A percentile compares a stretch with the other conserved stretches of the same genome.
Conservation (phyloP, 352 stramenopile species). For the Globisporangium orthogonon region DNA sequence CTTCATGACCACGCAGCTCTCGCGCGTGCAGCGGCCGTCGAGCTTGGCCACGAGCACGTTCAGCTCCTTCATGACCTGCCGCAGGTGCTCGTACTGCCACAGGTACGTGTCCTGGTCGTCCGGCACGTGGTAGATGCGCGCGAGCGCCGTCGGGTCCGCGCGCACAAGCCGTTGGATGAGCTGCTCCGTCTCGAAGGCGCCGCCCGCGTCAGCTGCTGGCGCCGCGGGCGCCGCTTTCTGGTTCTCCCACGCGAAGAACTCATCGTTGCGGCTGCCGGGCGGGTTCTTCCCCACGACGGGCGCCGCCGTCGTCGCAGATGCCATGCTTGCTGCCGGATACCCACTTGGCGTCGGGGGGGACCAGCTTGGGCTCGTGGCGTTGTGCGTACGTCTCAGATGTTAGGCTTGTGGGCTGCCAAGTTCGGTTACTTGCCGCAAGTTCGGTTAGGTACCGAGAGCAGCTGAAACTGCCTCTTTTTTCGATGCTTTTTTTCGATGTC, state of each 20-base stretch:
- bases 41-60: constrained; percentile 68
- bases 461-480: too few species aligned
- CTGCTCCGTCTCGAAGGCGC: constrained; percentile 73
- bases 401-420: too few species aligned
- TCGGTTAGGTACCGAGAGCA: too few species aligned
- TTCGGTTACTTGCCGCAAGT: too few species aligned
- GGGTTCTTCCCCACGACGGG: constrained; percentile 65
- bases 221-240: not conserved
- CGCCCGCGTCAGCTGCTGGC: constrained; percentile 22
- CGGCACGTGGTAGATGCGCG: constrained; percentile 64
- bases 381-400: too few species aligned
- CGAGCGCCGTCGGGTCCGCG: constrained; percentile 42
- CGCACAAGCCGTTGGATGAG: constrained; percentile 70
- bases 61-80: constrained; percentile 80
- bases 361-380: too few species aligned
- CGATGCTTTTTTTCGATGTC: too few species aligned
- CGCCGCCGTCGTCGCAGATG: constrained; percentile 19
- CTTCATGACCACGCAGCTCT: constrained; percentile 75
- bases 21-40: constrained; percentile 59
- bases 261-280: constrained; percentile 62
- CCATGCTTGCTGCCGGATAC: too few species aligned
- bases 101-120: constrained; percentile 79
- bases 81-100: constrained; percentile 83
- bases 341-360: too few species aligned
- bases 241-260: constrained; percentile 76